Evolutionary conservation across 495 filamentous ascomycete species (phyloP), one percentile per base, ranked within the genome.

Genomic region (Cairneyella variabilis): DNA sequence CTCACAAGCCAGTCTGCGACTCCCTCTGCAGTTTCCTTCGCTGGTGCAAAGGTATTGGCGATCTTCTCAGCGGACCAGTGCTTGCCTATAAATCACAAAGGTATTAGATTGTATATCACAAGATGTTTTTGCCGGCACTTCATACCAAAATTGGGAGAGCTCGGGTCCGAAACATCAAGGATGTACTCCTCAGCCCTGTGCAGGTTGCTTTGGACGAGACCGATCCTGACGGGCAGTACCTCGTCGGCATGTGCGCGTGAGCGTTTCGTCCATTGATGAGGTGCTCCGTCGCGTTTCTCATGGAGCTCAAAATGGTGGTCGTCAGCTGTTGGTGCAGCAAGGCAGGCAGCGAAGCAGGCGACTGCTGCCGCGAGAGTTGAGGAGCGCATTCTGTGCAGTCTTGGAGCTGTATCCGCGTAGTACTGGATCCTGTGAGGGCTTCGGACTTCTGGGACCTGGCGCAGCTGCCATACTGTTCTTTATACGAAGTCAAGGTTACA

Each of bases 151-250:
- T 59, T 61, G 1, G 57, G 38, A 36, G 65, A 66, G 32, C 28
- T 27, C 1, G 65, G 65, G 38, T 67, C 43, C 3, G 67, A 62
- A 16, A 68, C 57, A 17, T 62, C 63, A 10, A 61, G 46, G 16
- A 67, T 58, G 22, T 58, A 62, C 23, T 65, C 61, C 21, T 66
- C 61, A 27, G 58, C 62, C 6, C 49, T 48, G n/a, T 67, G 59
- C 1, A 69, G 54, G 48, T 69, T 69, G 18, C 52, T 58, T 50
- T 69, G 67, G 47, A 57, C 57, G 22, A 68, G 43, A 22, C 61
- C 66, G 34, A 68, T 62, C 18, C 60, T 58, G 18, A 68, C 50
- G 32, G 48, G 51, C 9, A 63, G 47, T 27, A 52, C 51, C 8
- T 54, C 51, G 36, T 53, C 36, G 23, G 46, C 17, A 23, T 48